phyloP scores from a whole-genome alignment of 2,329 filamentous ascomycete species.

The Albifimbria verrucaria region DNA sequence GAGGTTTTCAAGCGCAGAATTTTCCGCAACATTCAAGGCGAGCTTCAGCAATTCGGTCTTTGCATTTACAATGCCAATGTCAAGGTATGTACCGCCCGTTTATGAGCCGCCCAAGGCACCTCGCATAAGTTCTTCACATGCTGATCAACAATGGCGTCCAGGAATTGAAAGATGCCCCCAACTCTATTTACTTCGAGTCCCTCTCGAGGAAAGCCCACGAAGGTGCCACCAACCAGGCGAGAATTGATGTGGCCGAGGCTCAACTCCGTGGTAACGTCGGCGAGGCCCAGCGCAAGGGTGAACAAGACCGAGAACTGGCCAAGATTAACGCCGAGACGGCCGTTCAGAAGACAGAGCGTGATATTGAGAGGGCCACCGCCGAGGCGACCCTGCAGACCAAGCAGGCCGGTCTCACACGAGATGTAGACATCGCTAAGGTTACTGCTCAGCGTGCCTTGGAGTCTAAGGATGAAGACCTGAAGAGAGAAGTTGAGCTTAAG shows the following conservation, averaged over 20 bases:
- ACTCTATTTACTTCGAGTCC: constrained; percentile 79
- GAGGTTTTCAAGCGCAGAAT: constrained; percentile 75
- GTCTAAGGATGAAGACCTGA: constrained; percentile 74
- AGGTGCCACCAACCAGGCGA: constrained; percentile 76
- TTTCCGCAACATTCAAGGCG: constrained; percentile 71
- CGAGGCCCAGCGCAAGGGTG: constrained; percentile 73
- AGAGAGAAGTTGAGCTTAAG: constrained; percentile 73
- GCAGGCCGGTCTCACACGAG: constrained; percentile 68
- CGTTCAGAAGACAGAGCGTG: constrained; percentile 79
- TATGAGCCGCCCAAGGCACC: no score
- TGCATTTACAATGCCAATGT: constrained; percentile 68
- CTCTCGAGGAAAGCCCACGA: constrained; percentile 82
- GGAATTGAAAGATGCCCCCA: constrained; percentile 78
- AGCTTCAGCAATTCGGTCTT: constrained; percentile 77
- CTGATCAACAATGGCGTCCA: constrained; percentile 46
- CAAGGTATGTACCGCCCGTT: no score
- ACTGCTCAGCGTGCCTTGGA: constrained; percentile 71
- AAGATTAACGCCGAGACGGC: constrained; percentile 86
- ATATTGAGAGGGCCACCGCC: constrained; percentile 75
- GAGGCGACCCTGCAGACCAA: constrained; percentile 72
- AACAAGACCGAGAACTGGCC: constrained; percentile 81
- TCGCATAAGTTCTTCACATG: no score
- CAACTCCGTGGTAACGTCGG: constrained; percentile 68
- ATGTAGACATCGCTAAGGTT: constrained; percentile 74
- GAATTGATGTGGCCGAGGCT: constrained; percentile 63